phyloP scores from a whole-genome alignment of 768 basidiomycete species.

The Boletus bicolor region DNA sequence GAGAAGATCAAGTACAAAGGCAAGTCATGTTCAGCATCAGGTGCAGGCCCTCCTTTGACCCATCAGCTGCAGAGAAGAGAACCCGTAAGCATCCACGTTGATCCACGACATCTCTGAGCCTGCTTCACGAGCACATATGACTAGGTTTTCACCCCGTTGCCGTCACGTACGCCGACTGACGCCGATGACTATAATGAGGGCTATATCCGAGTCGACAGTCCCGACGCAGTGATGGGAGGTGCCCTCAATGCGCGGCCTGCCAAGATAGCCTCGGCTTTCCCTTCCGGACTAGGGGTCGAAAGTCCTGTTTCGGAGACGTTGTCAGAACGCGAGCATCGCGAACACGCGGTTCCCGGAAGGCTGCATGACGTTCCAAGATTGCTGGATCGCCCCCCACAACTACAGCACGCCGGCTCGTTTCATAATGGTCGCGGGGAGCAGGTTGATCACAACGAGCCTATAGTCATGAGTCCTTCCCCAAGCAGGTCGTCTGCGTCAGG shows the following conservation, averaged over 20 bases:
- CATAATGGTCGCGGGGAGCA: constrained; percentile 20
- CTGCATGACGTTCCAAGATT: constrained; percentile 22
- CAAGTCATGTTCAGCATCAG: constrained; percentile 7
- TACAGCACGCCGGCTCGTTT: constrained; percentile 19
- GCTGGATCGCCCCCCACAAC: constrained; percentile 22
- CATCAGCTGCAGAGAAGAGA: constrained; percentile 27
- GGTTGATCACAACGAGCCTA: constrained; percentile 16
- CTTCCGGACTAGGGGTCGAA: constrained; percentile 19
- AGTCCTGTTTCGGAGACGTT: constrained; percentile 18
- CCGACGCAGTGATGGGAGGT: constrained; percentile 32
- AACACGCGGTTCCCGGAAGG: constrained; percentile 8
- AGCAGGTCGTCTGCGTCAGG: constrained; percentile 20
- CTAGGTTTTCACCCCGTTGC: constrained; percentile 32
- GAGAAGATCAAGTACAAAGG: constrained; percentile 29
- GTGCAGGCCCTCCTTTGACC: constrained; percentile 10
- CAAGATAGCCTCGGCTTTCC: constrained; percentile 20
- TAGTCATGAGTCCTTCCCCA: constrained; percentile 20
- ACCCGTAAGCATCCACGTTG: constrained; percentile 23
- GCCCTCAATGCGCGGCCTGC: constrained; percentile 32
- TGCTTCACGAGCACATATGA: constrained; percentile 7
- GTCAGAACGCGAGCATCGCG: constrained; percentile 25
- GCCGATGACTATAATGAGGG: constrained; percentile 32
- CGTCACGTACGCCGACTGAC: constrained; percentile 33
- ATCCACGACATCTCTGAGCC: neutral
- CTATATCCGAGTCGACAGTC: constrained; percentile 31